Evolutionary conservation across 139 green algal species (phyloP).

Genomic region (Chlamydomonas sp.): DNA sequence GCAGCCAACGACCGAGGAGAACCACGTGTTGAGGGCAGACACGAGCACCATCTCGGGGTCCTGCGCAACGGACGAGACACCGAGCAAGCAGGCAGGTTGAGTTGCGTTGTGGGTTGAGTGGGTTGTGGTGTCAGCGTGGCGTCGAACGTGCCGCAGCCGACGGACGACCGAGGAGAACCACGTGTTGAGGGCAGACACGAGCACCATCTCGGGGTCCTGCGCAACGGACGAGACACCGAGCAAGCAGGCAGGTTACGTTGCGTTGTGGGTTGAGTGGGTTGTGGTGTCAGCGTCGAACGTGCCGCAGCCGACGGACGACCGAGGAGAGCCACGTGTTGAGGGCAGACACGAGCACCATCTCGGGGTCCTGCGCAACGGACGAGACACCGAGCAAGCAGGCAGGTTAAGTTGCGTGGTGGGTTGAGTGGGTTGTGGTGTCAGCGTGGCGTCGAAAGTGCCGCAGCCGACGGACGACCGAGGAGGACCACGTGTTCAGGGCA

Average conservation of each 20-base stretch:
- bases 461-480: constrained; percentile 61
- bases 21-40: constrained; percentile 93
- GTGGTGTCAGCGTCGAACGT: constrained; percentile 90
- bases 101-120: background rate
- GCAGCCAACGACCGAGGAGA: constrained; percentile 70
- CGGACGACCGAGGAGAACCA: constrained; percentile 79
- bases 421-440: background rate
- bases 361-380: too few species aligned
- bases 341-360: constrained; percentile 75
- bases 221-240: too few species aligned
- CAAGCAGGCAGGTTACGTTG: too few species aligned
- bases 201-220: constrained; percentile 26
- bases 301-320: constrained; percentile 70
- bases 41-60: too few species aligned
- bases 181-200: constrained; percentile 87
- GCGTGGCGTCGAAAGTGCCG: constrained; percentile 86
- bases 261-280: background rate
- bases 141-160: constrained; percentile 89
- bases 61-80: too few species aligned
- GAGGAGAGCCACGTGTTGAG: constrained; percentile 94
- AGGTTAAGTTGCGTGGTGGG: constrained; percentile 27
- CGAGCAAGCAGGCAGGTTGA: too few species aligned
- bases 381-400: too few species aligned
- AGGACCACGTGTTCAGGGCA: constrained; percentile 95
- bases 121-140: constrained; percentile 27